Conservation (phyloP, 352 stramenopile species). For the Globisporangium spiculum region DNA sequence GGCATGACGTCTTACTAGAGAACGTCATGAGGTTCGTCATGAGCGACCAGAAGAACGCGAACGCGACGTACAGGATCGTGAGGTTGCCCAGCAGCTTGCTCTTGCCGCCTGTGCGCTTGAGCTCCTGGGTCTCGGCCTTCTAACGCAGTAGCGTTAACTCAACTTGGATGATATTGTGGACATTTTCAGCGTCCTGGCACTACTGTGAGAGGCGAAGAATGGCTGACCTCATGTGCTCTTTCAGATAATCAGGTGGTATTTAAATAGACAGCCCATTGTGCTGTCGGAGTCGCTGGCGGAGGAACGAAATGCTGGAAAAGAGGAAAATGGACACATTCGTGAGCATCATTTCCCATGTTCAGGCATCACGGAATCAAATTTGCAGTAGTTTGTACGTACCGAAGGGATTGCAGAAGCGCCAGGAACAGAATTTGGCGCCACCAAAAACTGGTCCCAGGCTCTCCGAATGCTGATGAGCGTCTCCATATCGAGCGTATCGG, state of each 20-base stretch:
- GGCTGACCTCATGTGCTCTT: too few species aligned
- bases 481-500: slow-evolving; percentile 32
- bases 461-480: slow-evolving; percentile 24
- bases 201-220: too few species aligned
- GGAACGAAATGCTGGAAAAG: too few species aligned
- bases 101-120: slow-evolving; percentile 32
- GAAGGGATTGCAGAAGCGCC: slow-evolving; percentile 33
- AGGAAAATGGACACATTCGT: too few species aligned
- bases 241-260: too few species aligned
- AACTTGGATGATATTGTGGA: too few species aligned
- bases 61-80: slow-evolving; percentile 34
- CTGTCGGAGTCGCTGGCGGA: too few species aligned
- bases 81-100: slow-evolving; percentile 34
- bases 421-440: slow-evolving; percentile 9
- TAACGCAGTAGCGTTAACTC: slow-evolving; percentile 13
- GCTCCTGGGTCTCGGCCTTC: slow-evolving; percentile 20
- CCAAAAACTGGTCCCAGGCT: slow-evolving; percentile 28
- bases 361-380: too few species aligned
- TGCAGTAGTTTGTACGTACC: slow-evolving; percentile 13
- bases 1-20: slow-evolving; percentile 15
- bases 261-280: too few species aligned
- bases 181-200: too few species aligned
- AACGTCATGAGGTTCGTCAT: slow-evolving; percentile 25
- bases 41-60: slow-evolving; percentile 18
- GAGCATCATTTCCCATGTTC: too few species aligned